Percentiles rank a stretch among this genome's conserved stretches.
These are phyloP conservation scores for Neotropicomus parvogracilis DNA, from an alignment of 1,284 basidiomycete species.

Conservation along the genomic window DNA sequence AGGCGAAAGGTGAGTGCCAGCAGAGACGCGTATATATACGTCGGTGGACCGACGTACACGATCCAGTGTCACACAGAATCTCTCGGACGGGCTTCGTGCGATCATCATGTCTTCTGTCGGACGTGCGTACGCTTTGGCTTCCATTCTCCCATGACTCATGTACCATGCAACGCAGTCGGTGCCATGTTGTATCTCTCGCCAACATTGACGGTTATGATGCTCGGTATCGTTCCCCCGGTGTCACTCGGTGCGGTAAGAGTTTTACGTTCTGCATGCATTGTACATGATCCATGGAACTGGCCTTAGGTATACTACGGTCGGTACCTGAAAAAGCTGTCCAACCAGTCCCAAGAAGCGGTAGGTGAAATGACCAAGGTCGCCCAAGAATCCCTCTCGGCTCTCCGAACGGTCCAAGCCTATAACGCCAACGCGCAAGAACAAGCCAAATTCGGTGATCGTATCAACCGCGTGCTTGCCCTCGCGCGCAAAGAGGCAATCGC, in stretches of 20 bases:
- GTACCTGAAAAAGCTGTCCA: slow-evolving; percentile 89
- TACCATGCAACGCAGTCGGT: slow-evolving; percentile 55
- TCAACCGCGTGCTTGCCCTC: slow-evolving; percentile 70
- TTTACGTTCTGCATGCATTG: neutral
- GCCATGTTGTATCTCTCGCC: slow-evolving; percentile 97
- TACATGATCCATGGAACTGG: neutral
- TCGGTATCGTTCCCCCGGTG: slow-evolving; percentile 91
- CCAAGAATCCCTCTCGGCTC: slow-evolving; percentile 88
- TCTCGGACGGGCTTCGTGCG: slow-evolving; percentile 87
- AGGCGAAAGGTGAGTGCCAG: slow-evolving; percentile 75
- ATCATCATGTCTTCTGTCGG: slow-evolving; percentile 88
- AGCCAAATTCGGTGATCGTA: slow-evolving; percentile 62
- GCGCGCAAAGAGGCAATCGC: slow-evolving; percentile 89
- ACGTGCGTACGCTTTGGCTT: slow-evolving; percentile 45
- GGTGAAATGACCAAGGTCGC: slow-evolving; percentile 94
- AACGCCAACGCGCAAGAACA: slow-evolving; percentile 78
- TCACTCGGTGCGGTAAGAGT: slow-evolving; percentile 84
- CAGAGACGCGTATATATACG: slow-evolving; percentile 5
- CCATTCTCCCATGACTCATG: slow-evolving; percentile 1
- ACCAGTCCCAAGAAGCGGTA: slow-evolving; percentile 89
- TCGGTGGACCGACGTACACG: neutral
- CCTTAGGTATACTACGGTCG: slow-evolving; percentile 87
- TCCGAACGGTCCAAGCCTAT: slow-evolving; percentile 91
- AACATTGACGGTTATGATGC: slow-evolving; percentile 88
- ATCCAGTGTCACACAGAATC: slow-evolving; percentile 79